These are phyloP conservation scores for Geotrichum histeridarum DNA, from an alignment of 1,139 yeast genomes.

Conservation along the genomic window DNA sequence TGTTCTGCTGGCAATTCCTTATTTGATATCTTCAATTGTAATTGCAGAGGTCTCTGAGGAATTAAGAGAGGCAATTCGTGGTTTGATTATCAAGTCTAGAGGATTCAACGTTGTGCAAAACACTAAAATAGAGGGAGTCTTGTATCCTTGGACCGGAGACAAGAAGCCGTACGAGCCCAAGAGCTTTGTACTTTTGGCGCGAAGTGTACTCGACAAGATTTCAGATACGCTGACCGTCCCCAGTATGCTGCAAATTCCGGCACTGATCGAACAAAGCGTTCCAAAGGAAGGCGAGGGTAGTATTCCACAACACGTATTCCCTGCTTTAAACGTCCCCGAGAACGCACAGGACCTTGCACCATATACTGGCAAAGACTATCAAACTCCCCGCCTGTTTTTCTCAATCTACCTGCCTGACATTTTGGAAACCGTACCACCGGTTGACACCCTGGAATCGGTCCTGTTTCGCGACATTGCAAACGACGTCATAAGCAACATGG, in stretches of 20 bases:
- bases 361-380: conserved; percentile 16
- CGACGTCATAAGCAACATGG: conserved; percentile 73
- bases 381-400: conserved; percentile 55
- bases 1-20: conserved; percentile 65
- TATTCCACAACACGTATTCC: conserved; percentile 39
- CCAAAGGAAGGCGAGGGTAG: conserved; percentile 24
- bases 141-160: conserved; percentile 43
- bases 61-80: conserved; percentile 12
- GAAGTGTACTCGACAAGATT: conserved; percentile 43
- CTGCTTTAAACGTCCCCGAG: conserved; percentile 34
- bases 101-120: conserved; percentile 22
- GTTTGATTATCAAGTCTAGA: conserved; percentile 22
- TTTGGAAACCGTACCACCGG: conserved; percentile 70
- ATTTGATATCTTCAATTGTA: conserved; percentile 29
- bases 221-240: conserved; percentile 20
- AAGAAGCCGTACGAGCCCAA: conserved; percentile 52
- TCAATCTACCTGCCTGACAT: conserved; percentile 56
- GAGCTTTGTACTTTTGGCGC: conserved; percentile 48
- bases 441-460: conserved; percentile 54
- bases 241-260: conserved; percentile 13
- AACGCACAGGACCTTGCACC: conserved; percentile 21
- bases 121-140: conserved; percentile 26
- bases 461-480: conserved; percentile 69
- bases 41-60: conserved; percentile 13
- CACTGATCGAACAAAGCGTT: conserved; percentile 9